Base-by-base conservation (phyloP, 257 asterid species). In the Ballota nigra region DNA sequence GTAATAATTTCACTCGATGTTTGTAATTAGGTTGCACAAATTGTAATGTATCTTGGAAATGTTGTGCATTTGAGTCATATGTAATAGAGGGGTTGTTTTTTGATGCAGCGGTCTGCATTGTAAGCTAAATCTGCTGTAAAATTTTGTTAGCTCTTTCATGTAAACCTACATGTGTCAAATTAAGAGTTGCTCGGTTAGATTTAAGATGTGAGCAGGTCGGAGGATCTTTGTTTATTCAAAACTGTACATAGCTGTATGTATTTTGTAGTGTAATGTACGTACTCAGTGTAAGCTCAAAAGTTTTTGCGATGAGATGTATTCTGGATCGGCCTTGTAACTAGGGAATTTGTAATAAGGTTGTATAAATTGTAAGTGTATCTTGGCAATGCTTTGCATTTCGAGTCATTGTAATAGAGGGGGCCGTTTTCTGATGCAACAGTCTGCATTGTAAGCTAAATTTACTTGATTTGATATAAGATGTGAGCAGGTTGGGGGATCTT, bases 1-100 rank as follows among this genome's bases (percentile, higher is more conserved):
- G 77, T 72, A 72, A 63, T 63, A n/a, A 72, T 63, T 34, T 51
- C 65, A 63, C 55, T 38, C 16, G 9, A n/a, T 72, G 22, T 72
- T 23, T 52, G 77, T 36, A 63, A 20, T 63, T 63, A 63, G 33
- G 53, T 11, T 20, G 34, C 12, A 63, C 52, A 34, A 36, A 34
- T 16, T 62, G 11, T 36, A 16, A 31, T 33, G 24, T 61, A 31
- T 61, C 66, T 33, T 9, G 15, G 45, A 16, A 18, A 60, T 31
- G 16, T 0, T 31, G 22, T 59, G 43, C 66, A 31, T 18, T 62
- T 10, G 31, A 62, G 52, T 10, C 68, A 62, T 62, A 33, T 63
- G 68, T 63, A 62, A 38, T 63, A 19, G 68, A 20, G 68, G 52
- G 12, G 6, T 63, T 5, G 3, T 36, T 58, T 31, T 33, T 61